Conservation (phyloP, 108 stramenopile genomes). For the Cyclostephanos invisitatus region DNA sequence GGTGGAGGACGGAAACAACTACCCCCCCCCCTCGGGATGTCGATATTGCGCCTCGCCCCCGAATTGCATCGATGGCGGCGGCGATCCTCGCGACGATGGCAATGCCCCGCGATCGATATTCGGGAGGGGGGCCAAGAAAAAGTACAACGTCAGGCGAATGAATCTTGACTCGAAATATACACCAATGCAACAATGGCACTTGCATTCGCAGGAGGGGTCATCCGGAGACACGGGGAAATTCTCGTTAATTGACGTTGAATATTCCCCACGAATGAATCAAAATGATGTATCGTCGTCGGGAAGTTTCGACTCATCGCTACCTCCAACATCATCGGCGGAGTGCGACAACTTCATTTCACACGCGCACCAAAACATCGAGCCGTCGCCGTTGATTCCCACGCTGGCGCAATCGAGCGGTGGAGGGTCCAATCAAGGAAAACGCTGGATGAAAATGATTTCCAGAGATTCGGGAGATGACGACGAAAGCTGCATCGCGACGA, state of each 20-base stretch:
- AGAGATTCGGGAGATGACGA: not conserved
- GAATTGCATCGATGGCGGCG: conserved; percentile 3
- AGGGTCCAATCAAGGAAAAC: not conserved
- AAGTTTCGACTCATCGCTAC: not conserved
- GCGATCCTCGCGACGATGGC: not conserved
- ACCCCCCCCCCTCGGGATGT: not conserved
- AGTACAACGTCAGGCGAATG: not conserved
- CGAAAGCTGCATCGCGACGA: not conserved
- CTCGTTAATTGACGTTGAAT: not conserved
- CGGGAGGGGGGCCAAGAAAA: not conserved
- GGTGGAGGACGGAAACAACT: not conserved
- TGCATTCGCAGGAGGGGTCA: not conserved
- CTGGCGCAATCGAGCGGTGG: not conserved
- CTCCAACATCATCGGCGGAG: not conserved
- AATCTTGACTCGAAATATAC: not conserved
- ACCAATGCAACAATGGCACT: not conserved
- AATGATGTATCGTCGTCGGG: not conserved
- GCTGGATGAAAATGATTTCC: not conserved
- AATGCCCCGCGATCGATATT: conserved; percentile 13
- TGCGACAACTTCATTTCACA: not conserved
- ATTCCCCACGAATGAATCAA: not conserved
- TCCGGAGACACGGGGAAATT: not conserved
- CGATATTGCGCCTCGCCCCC: conserved; percentile 4
- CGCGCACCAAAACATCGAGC: not conserved
- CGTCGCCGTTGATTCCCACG: not conserved